Percentiles rank a stretch among this genome's conserved stretches.
phyloP scores from a whole-genome alignment of 148 eudicot species.

The Rhododendron williamsianum region DNA sequence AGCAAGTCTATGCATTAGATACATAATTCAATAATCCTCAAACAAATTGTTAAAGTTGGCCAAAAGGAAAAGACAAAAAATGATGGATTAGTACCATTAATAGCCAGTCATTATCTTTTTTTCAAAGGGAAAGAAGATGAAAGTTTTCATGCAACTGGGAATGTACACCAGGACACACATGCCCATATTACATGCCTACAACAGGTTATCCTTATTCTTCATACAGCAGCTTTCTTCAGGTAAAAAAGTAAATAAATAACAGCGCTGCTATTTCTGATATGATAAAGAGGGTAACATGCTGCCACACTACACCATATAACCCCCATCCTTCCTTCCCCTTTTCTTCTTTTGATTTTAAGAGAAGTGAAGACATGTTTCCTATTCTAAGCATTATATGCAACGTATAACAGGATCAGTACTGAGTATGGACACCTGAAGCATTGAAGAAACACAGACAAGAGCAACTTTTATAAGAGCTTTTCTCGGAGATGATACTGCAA shows the following conservation, averaged over 20 bases:
- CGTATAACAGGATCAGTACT: not conserved
- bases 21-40: not conserved
- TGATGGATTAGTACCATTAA: not conserved
- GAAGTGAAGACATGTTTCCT: not conserved
- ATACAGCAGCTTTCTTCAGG: not conserved
- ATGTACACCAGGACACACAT: not conserved
- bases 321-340: not conserved
- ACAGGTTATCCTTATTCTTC: not conserved
- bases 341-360: not conserved
- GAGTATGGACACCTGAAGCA: not conserved
- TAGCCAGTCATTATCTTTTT: not conserved
- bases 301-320: not conserved
- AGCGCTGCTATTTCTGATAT: not conserved
- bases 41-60: not conserved
- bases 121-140: not conserved
- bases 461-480: not conserved
- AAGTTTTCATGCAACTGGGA: not conserved
- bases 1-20: conserved; percentile 5
- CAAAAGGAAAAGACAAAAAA: not conserved
- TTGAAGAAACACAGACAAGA: not conserved
- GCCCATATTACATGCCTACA: not conserved
- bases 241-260: not conserved
- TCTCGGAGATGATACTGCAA: not conserved
- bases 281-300: not conserved
- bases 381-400: not conserved